Evolutionary conservation across 2,329 filamentous ascomycete species (phyloP), one percentile per base, ranked within the genome.

Genomic region (Colletotrichum godetiae): DNA sequence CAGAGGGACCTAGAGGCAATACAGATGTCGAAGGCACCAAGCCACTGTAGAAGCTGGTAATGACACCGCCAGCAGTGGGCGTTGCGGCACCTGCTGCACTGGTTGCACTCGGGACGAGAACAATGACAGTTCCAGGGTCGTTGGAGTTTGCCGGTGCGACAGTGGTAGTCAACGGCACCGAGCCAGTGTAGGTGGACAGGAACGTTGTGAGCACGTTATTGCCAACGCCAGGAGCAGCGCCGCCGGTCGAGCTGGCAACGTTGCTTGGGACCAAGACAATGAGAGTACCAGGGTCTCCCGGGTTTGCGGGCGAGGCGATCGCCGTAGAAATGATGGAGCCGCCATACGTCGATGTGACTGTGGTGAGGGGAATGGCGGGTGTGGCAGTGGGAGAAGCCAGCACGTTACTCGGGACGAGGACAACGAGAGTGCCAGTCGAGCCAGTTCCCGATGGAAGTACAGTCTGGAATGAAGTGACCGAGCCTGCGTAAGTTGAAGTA

Each of bases 251-350:
- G 10, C 59, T 35, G 29, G 56, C 29, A 15, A 13, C 11, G 22
- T 31, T 69, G 42, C 59, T 56, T 8, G 70, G 70, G 7, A 73
- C 67, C 31, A 59, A 49, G 15, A 70, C 33, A n/a, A 73, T 59
- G 22, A 65, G 42, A 12, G 70, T 73, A 15, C 59, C 70, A 4
- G 70, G 70, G 42, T 73, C 70, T 29, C 70, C 70, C 6, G 70
- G 70, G 46, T 64, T 70, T 5, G n/a, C 59, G 7, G 70, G 70
- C 2, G 70, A 73, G n/a, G 59, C 55, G 24, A 73, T 56, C 19
- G 31, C 66, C 15, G 70, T 73, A 12, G 70, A 73, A 2, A 35
- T 12, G 8, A 70, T 22, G 1, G 70, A 70, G 27, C 70, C 70
- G 12, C 10, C 31, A 37, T 69, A 64, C 5, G 67, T 70, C 6